Evolutionary conservation across 129 eudicot species (phyloP), one percentile per base, ranked within the genome.

Genomic region (Lactuca sativa): DNA sequence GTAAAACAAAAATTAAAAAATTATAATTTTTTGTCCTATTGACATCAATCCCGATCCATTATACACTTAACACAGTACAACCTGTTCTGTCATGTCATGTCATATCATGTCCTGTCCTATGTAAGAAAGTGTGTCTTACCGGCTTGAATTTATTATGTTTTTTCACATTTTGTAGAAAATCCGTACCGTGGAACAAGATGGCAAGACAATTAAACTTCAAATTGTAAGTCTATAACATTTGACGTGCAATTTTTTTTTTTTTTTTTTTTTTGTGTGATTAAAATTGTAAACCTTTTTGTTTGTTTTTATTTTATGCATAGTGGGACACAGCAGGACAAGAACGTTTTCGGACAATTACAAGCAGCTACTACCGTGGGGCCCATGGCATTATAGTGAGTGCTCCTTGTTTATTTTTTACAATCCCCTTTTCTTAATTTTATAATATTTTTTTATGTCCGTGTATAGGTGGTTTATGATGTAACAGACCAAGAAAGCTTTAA

Each of bases 271-370:
- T 33, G 36, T 33, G n/a, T 77, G 32, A 34, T 37, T 30, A 21
- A 12, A 40, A 36, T 43, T 7, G 43, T 58, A 25, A 18, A 0
- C 37, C 33, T 49, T 56, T 54, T 25, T 15, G 18, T n/a, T 10
- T 17, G 13, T 21, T 47, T 37, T 62, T 40, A 7, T 37, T 21
- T 62, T 40, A 7, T 71, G n/a, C 72, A 58, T 70, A 90, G 95
- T 90, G 97, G 95, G 97, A 91, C 71, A 91, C 92, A 52, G 96
- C 96, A 10, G 97, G 97, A 60, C 90, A 91, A 77, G 97, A 91
- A 77, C 96, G 96, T 64, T 91, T 91, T 75, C 75, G 97, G 74
- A 91, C 93, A 40, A 88, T 91, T 61, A 88, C 97, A 11, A 88
- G 93, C 79, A 91, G 97, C 82, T 85, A 88, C 88, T 91, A 91